Evolutionary conservation across 176 grass and related monocot genomes (phyloP).

Genomic region (Cenchrus americanus): DNA sequence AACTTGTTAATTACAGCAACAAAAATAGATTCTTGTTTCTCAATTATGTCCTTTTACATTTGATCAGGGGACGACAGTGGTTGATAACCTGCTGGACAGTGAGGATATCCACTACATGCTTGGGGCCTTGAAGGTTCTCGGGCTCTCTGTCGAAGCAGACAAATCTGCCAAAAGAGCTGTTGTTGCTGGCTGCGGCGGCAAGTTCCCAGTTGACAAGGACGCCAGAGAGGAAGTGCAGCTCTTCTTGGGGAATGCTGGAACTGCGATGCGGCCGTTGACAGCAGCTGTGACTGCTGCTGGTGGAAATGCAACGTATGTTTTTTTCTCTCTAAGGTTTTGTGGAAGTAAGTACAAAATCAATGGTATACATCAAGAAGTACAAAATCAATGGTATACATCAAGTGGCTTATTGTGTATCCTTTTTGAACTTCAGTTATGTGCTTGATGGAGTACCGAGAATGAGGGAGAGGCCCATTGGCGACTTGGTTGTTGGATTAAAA

Average conservation of each 20-base stretch:
- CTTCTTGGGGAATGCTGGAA: conserved; percentile 95
- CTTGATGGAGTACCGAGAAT: conserved; percentile 98
- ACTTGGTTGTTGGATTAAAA: conserved; percentile 83
- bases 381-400: neutral
- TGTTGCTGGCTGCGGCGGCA: conserved; percentile 74
- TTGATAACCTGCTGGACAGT: conserved; percentile 95
- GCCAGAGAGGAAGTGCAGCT: conserved; percentile 80
- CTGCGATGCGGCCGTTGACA: conserved; percentile 91
- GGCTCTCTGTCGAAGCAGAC: conserved; percentile 83
- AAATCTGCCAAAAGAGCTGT: conserved; percentile 77
- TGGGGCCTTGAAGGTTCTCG: conserved; percentile 84
- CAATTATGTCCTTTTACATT: neutral
- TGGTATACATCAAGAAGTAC: neutral
- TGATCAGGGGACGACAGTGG: conserved; percentile 81
- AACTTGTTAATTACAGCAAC: neutral
- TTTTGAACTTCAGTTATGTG: conserved; percentile 68
- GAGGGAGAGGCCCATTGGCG: conserved; percentile 98
- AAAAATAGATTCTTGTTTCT: neutral
- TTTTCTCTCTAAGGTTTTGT: neutral
- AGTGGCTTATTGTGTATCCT: neutral
- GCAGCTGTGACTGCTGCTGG: conserved; percentile 95
- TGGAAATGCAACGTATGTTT: conserved; percentile 85
- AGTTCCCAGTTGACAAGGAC: conserved; percentile 65
- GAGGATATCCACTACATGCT: conserved; percentile 99
- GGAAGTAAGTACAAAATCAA: neutral